Evolutionary conservation across 2,329 filamentous ascomycete genomes (phyloP).

Genomic region (Colletotrichum noveboracense): DNA sequence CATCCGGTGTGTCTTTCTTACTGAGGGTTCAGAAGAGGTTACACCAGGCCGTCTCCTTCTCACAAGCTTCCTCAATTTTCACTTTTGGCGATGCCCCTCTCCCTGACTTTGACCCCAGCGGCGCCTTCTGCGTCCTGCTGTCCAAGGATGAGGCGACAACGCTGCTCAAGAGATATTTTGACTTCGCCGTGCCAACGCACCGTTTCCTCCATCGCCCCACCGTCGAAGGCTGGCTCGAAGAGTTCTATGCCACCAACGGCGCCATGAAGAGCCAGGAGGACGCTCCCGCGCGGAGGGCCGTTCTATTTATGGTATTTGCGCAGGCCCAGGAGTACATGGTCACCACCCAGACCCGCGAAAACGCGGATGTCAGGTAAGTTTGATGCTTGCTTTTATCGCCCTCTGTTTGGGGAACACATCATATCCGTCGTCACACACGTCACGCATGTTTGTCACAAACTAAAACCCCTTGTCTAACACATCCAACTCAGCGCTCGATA

Average conservation of each 20-base stretch:
- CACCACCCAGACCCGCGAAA: not conserved
- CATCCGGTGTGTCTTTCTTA: constrained; percentile 34
- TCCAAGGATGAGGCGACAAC: constrained; percentile 37
- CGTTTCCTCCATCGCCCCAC: constrained; percentile 58
- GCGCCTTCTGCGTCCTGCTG: constrained; percentile 42
- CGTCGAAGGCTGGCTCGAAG: constrained; percentile 51
- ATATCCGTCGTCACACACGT: not conserved
- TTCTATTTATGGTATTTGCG: constrained; percentile 57
- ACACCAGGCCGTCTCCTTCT: constrained; percentile 26
- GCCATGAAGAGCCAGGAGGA: constrained; percentile 28
- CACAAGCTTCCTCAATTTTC: constrained; percentile 47
- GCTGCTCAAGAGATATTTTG: constrained; percentile 58
- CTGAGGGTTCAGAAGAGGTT: constrained; percentile 34
- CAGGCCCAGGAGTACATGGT: constrained; percentile 49
- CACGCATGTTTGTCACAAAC: not conserved
- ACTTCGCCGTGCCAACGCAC: constrained; percentile 62
- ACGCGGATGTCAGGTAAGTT: constrained; percentile 14
- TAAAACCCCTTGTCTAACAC: not conserved
- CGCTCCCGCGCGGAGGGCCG: constrained; percentile 38
- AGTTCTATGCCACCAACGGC: constrained; percentile 42
- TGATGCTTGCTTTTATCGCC: not conserved
- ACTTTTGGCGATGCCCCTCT: constrained; percentile 58
- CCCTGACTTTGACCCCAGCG: constrained; percentile 37
- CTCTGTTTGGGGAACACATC: not conserved
- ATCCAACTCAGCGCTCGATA: constrained; percentile 29